Base-by-base conservation (phyloP, 345 rosid species). In the Citrus glauca region DNA sequence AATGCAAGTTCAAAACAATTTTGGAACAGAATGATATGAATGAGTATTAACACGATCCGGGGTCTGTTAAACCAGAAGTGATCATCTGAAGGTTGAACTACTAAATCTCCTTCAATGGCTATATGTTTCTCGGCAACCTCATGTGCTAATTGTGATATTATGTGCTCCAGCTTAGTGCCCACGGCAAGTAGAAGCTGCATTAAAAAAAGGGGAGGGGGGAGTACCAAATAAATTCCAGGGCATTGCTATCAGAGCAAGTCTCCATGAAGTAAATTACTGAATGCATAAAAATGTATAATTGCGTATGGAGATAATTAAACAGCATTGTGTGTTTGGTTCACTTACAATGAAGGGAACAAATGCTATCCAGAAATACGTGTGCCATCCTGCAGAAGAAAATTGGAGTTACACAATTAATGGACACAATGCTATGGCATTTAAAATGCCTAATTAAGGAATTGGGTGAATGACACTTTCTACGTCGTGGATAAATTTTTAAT, bases 271-370 rank as follows among this genome's bases (percentile, higher is more conserved):
- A 20, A 55, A 19, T 5, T 8, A 19, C n/a, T 17, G 24, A 56
- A 19, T 22, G 1, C 28, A 27, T 4, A 64, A 19, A 62, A 45
- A 60, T 4, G 1, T 24, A 45, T 45, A 45, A 45, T 45, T 3
- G 50, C 50, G 4, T 13, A 45, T 45, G 1, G 16, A 45, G 50
- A 45, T 13, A 11, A 2, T 45, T 45, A 0, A 45, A 11, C 3
- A 3, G 50, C 50, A 45, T 42, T 16, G 16, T 61, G 38, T 81
- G 6, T 22, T 10, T 25, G 42, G 20, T 38, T 25, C 64, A 74
- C 95, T 88, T 88, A 95, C 98, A 14, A 82, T 74, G 66, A 90
- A 81, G 9, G 98, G 98, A 75, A 93, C 73, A 83, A 95, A 93
- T 45, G 97, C 76, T 69, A 95, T 77, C 89, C 88, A 93, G 73